Conservation (phyloP, 371 early-diverging fungal species). For the Mucor indicus region DNA sequence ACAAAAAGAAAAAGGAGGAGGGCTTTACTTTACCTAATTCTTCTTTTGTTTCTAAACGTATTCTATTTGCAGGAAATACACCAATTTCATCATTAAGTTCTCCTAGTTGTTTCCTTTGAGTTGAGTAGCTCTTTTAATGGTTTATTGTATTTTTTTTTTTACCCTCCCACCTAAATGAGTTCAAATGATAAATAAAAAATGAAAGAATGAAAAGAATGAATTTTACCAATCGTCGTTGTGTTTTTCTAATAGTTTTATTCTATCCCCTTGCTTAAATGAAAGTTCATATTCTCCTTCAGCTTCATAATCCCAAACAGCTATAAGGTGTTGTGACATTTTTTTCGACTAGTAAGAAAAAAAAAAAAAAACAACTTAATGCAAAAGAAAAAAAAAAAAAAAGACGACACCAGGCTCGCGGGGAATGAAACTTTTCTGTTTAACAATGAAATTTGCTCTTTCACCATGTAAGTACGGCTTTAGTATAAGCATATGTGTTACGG, state of each 20-base stretch:
- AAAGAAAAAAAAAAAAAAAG: no score
- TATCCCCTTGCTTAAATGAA: constrained; percentile 47
- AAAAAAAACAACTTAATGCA: background rate
- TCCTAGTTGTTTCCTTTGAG: constrained; percentile 15
- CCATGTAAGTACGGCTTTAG: no score
- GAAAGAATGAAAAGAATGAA: background rate
- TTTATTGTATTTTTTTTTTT: background rate
- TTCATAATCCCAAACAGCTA: constrained; percentile 49
- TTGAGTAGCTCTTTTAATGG: no score
- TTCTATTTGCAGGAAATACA: constrained; percentile 52
- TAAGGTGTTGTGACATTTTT: constrained; percentile 36
- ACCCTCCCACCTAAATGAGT: constrained; percentile 56
- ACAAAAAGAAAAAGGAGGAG: no score
- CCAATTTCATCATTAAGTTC: constrained; percentile 47
- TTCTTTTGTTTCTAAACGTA: constrained; percentile 15
- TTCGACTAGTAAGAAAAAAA: background rate
- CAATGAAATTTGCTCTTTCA: no score
- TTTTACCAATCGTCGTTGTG: constrained; percentile 51
- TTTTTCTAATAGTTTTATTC: constrained; percentile 43
- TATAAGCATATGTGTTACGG: no score
- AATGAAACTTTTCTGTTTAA: no score
- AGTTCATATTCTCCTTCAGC: constrained; percentile 48
- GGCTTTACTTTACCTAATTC: constrained; percentile 1
- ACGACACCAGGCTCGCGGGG: no score
- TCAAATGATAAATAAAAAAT: background rate